These are phyloP conservation scores for Coleophoma crateriformis DNA, from an alignment of 2,329 filamentous ascomycete genomes.

Conservation along the genomic window DNA sequence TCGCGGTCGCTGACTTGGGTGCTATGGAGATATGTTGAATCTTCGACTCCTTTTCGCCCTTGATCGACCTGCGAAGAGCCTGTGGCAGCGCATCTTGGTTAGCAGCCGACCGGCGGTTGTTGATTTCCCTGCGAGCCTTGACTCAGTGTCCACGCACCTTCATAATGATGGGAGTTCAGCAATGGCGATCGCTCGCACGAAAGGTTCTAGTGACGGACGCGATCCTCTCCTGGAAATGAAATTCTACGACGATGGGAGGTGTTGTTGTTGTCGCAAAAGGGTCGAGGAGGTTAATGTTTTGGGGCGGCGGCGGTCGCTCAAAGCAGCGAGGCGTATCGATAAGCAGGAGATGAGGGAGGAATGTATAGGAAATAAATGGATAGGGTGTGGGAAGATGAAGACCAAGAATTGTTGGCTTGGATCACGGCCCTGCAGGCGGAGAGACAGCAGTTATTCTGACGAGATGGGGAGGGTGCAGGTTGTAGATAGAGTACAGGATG, in stretches of 20 bases:
- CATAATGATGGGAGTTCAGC: neutral
- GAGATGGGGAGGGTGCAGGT: too few species aligned
- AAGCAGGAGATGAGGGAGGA: neutral
- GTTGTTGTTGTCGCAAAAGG: neutral
- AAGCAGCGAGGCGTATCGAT: neutral
- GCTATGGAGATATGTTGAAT: constrained; percentile 60
- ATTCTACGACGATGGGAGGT: neutral
- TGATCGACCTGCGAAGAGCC: constrained; percentile 64
- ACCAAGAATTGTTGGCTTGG: too few species aligned
- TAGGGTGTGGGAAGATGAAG: neutral
- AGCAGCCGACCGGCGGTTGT: constrained; percentile 7
- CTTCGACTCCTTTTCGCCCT: constrained; percentile 61
- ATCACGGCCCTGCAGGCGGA: too few species aligned
- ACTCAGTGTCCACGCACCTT: neutral
- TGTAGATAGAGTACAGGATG: neutral
- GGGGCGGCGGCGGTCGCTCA: neutral
- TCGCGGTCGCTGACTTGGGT: constrained; percentile 64
- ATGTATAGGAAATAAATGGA: neutral
- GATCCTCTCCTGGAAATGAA: neutral
- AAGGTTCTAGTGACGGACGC: neutral
- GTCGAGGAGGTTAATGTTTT: neutral
- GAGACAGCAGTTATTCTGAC: too few species aligned
- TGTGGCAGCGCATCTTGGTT: constrained; percentile 24
- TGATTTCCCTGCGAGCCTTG: too few species aligned
- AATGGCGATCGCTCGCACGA: neutral